Evolutionary conservation across 1,284 basidiomycete species (phyloP), one percentile per base, ranked within the genome.

Genomic region (Papiliotrema laurentii): DNA sequence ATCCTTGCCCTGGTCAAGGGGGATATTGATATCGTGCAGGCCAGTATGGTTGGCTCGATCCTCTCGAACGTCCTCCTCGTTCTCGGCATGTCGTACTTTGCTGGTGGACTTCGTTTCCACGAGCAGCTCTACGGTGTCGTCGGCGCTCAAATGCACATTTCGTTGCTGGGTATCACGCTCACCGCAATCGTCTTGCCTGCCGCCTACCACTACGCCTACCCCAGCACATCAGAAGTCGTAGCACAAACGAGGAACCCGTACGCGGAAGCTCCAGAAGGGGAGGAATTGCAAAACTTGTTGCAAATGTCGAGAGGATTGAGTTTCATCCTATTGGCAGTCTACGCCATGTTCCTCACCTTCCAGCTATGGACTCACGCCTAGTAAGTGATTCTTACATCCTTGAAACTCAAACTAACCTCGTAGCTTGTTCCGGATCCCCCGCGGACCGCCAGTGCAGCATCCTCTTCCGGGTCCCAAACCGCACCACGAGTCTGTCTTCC

Each of bases 131-230:
- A 84, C 61, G 79, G 79, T 42, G 76, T 80, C 25, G 79, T 68
- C 80, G 87, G 83, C 51, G 82, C 87, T 2, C 89, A 92, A 70
- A 74, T 89, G 53, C 88, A 91, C 67, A 84, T 86, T 9, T 85
- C 86, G 13, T 75, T 92, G 27, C 71, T 93, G 53, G 86, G 84
- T 19, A 78, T 91, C 51, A 84, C 85, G 55, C 56, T 72, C 41
- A 61, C 63, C 30, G 87, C 85, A 13, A 82, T 91, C 42, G 78
- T 91, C 13, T 76, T 93, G 2, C 90, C 90, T 3, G 79, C 80
- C 18, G 83, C 81, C 2, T 85, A 82, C 63, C 81, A 83, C 66
- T 69, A 77, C 62, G 64, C 69, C 3, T 72, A 68, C 39, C 64
- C 70, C 19, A 52, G 58, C 16, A 64, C 66, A 4, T 41, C 51